phyloP scores from a whole-genome alignment of 768 basidiomycete species.

The Xerocomellus intermedius region DNA sequence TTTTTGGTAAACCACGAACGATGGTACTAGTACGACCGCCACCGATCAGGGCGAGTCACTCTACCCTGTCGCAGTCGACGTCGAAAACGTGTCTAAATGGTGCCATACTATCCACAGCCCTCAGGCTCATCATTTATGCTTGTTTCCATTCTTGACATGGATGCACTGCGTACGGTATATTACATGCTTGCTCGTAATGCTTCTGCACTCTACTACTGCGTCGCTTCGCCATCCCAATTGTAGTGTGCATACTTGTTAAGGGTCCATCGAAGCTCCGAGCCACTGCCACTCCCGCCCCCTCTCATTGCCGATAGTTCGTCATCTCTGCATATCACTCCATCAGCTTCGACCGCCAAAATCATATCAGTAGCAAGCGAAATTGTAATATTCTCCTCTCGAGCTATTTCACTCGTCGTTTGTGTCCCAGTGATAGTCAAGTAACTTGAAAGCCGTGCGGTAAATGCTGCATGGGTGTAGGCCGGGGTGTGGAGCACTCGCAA shows the following conservation, averaged over 20 bases:
- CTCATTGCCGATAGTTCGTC: slow-evolving; percentile 44
- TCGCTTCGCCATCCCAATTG: slow-evolving; percentile 66
- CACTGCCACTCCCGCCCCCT: slow-evolving; percentile 44
- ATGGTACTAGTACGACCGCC: slow-evolving; percentile 1
- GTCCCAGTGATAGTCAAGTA: slow-evolving; percentile 50
- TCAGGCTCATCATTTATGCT: not conserved
- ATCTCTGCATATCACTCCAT: slow-evolving; percentile 74
- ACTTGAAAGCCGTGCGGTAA: slow-evolving; percentile 62
- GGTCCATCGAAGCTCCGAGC: slow-evolving; percentile 72
- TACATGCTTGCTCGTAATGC: slow-evolving; percentile 11
- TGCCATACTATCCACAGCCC: slow-evolving; percentile 13
- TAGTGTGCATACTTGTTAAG: slow-evolving; percentile 64
- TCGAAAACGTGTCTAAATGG: slow-evolving; percentile 27
- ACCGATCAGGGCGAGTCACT: slow-evolving; percentile 18
- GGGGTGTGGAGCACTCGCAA: slow-evolving; percentile 85
- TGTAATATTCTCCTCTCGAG: slow-evolving; percentile 66
- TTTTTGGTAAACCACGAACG: not conserved
- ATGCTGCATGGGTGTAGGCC: slow-evolving; percentile 63
- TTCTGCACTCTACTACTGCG: not conserved
- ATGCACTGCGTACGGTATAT: slow-evolving; percentile 3
- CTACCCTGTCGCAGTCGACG: slow-evolving; percentile 16
- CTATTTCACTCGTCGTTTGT: slow-evolving; percentile 67
- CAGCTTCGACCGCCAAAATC: slow-evolving; percentile 69
- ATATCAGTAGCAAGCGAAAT: slow-evolving; percentile 77
- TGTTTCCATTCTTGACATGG: too few species aligned